A percentile compares a stretch with the other conserved stretches of the same genome.
These are phyloP conservation scores for Zymoseptoria passerinii DNA, from an alignment of 2,329 filamentous ascomycete species.

Conservation along the genomic window DNA sequence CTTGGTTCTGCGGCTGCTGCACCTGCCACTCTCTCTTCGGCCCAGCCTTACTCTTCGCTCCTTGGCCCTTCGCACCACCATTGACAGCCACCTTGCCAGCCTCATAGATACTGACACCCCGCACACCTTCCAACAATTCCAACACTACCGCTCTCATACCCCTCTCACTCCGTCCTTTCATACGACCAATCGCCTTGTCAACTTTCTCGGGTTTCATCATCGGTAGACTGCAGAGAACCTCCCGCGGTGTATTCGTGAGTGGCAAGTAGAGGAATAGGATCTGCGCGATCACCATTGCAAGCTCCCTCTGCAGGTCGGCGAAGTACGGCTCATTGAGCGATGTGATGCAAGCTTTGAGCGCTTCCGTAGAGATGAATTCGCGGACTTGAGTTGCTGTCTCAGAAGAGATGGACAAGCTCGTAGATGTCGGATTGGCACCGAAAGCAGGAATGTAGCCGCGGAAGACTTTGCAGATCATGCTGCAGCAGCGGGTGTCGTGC, in stretches of 20 bases:
- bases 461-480: conserved; percentile 77
- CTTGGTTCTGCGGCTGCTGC: conserved; percentile 12
- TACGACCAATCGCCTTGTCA: conserved; percentile 40
- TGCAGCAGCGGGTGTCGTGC: conserved; percentile 80
- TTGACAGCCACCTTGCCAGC: conserved; percentile 63
- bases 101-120: conserved; percentile 87
- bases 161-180: conserved; percentile 45
- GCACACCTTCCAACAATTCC: conserved; percentile 74
- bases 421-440: conserved; percentile 27
- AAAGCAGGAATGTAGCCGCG: conserved; percentile 79
- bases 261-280: conserved; percentile 71
- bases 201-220: conserved; percentile 64
- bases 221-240: conserved; percentile 71
- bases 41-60: conserved; percentile 15
- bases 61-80: conserved; percentile 14
- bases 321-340: conserved; percentile 94
- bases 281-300: conserved; percentile 77
- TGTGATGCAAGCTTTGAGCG: conserved; percentile 81
- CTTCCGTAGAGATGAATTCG: conserved; percentile 81
- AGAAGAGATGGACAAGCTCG: conserved; percentile 30
- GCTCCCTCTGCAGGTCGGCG: conserved; percentile 87
- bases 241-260: conserved; percentile 59
- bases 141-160: conserved; percentile 74
- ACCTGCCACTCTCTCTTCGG: conserved; percentile 23
- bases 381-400: conserved; percentile 57